Percentiles rank a stretch among this genome's conserved stretches.
These are phyloP conservation scores for Cytospora schulzeri DNA, from an alignment of 2,329 filamentous ascomycete species.

Conservation along the genomic window DNA sequence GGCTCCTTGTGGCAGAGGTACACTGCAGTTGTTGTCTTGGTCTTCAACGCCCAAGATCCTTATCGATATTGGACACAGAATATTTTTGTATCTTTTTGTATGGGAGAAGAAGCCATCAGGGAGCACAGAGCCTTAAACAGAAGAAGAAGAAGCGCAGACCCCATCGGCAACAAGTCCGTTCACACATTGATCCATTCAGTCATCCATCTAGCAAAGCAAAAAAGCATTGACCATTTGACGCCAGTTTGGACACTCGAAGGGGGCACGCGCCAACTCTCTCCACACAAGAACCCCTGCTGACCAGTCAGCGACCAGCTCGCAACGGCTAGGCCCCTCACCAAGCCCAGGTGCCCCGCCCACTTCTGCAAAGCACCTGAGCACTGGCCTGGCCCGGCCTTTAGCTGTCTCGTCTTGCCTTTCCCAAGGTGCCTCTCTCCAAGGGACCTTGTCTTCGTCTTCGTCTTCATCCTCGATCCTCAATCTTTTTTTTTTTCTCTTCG, in stretches of 20 bases:
- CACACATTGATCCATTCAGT: not conserved
- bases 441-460: conserved; percentile 6
- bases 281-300: conserved; percentile 14
- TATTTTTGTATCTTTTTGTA: not conserved
- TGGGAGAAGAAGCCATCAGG: not conserved
- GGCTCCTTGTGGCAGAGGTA: not conserved
- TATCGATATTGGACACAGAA: not conserved
- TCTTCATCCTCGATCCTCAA: conserved; percentile 17
- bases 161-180: not conserved
- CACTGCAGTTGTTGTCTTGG: conserved; percentile 1
- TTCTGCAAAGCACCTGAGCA: conserved; percentile 15
- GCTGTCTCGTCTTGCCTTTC: conserved; percentile 12
- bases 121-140: not conserved
- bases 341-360: conserved; percentile 16
- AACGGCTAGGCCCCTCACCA: conserved; percentile 23
- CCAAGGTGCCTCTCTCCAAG: conserved; percentile 17
- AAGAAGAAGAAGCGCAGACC: not conserved
- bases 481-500: too few species aligned
- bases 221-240: not conserved
- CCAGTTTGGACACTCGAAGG: not conserved
- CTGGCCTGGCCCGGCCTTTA: not conserved
- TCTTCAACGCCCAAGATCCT: not conserved
- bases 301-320: conserved; percentile 13
- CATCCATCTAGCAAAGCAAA: not conserved
- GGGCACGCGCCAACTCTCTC: conserved; percentile 19